These are phyloP conservation scores for Colletotrichum somersetense DNA, from an alignment of 2,329 filamentous ascomycete genomes.

Conservation along the genomic window DNA sequence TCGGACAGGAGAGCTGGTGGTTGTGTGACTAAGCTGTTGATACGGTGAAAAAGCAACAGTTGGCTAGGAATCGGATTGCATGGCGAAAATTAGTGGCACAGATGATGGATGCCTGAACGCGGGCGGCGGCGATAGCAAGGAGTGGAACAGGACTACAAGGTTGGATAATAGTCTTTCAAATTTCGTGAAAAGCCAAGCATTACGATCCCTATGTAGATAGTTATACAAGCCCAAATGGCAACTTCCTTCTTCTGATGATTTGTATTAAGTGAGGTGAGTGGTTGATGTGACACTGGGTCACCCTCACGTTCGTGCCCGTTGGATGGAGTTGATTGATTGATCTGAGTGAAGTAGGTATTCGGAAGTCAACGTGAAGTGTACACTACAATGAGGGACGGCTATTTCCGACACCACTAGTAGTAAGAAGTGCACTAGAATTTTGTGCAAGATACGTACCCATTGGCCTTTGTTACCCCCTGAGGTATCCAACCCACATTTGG, in stretches of 20 bases:
- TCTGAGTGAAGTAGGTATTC: background rate
- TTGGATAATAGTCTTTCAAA: background rate
- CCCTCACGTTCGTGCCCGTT: background rate
- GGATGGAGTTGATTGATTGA: too few relatives aligned
- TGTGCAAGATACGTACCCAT: slow-evolving; percentile 5
- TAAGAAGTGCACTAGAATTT: background rate
- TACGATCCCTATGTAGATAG: background rate
- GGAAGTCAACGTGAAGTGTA: background rate
- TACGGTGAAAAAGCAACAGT: background rate
- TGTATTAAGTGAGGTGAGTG: background rate
- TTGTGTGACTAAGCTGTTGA: background rate
- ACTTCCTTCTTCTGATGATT: background rate
- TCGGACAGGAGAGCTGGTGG: background rate
- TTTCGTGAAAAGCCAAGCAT: background rate
- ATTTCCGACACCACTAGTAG: background rate
- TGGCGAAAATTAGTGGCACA: background rate
- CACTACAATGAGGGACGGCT: background rate
- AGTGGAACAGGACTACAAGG: background rate
- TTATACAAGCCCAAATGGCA: background rate
- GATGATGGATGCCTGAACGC: background rate
- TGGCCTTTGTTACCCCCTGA: background rate
- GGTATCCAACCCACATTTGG: background rate
- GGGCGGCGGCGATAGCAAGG: background rate
- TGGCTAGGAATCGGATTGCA: too few relatives aligned
- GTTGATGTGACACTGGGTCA: background rate